Evolutionary conservation across 495 filamentous ascomycete genomes (phyloP), one percentile per base, ranked within the genome.

Genomic region (Jackrogersella minutella): DNA sequence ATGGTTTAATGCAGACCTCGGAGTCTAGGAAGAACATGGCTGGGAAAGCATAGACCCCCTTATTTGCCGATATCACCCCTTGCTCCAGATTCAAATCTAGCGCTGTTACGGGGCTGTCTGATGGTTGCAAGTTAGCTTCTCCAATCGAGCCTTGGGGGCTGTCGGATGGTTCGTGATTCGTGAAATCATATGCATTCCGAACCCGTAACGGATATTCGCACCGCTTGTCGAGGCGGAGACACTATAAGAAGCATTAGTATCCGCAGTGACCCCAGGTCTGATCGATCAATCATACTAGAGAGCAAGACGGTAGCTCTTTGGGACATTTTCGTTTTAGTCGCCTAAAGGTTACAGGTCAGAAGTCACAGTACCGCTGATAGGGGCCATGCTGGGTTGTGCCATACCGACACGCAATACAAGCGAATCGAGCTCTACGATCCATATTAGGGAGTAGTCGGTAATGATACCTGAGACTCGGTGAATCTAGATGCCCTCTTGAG

Each of bases 251-350:
- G 68, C 69, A 33, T 78, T 69, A 51, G 66, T 37, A 36, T 65
- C 24, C 22, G 56, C 13, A 7, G 43, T 24, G 8, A 73, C 75
- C 14, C 39, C 24, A 34, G 19, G 9, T 10, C 72, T 76, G 9
- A 59, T 30, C 5, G 64, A 50, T 31, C 2, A 19, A 8, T 34
- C 75, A 73, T 68, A 81, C 79, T 7, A 80, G 51, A 2, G 73
- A 71, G 53, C 79, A 82, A 13, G 68, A 67, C 2, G 80, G 80
- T 2, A 81, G 51, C 14, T 59, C 64, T 56, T 81, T 83, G 44
- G 77, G 76, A 44, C 80, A 83, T 75, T 77, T 80, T 1, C 80
- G 74, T 68, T 83, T 83, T 53, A 72, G 28, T 34, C 60, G 55
- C 47, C 69, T 72, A 61, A 8, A 34, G 2, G 2, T 19, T 43